Conservation (phyloP, 352 stramenopile genomes). For the Pythium myriotylum region DNA sequence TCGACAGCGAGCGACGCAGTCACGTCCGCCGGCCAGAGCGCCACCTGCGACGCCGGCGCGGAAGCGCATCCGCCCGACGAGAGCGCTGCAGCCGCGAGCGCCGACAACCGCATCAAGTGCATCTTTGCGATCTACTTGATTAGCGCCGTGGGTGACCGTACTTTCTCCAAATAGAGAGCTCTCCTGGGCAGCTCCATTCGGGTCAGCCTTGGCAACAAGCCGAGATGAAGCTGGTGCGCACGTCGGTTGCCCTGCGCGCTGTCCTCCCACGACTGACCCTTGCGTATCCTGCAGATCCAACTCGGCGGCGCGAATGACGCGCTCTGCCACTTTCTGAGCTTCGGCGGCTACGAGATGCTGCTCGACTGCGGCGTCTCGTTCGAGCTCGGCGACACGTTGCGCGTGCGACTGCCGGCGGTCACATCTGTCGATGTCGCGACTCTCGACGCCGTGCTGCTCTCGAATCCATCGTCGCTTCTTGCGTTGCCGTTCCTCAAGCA, state of each 20-base stretch:
- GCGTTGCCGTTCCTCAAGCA: slow-evolving; percentile 79
- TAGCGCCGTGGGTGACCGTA: background rate
- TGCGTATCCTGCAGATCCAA: slow-evolving; percentile 53
- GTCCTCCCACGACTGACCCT: too few species aligned
- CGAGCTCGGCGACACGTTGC: slow-evolving; percentile 12
- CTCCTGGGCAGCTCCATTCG: too few species aligned
- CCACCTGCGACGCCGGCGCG: too few species aligned
- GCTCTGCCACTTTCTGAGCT: slow-evolving; percentile 79
- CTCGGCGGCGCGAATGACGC: slow-evolving; percentile 68
- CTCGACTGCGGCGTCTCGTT: slow-evolving; percentile 70
- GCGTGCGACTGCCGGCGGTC: slow-evolving; percentile 32
- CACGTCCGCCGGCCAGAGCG: slow-evolving; percentile 8
- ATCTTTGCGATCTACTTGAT: background rate
- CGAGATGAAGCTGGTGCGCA: slow-evolving; percentile 29
- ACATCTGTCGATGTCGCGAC: slow-evolving; percentile 50
- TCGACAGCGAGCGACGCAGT: slow-evolving; percentile 13
- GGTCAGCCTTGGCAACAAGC: too few species aligned
- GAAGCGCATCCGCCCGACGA: background rate
- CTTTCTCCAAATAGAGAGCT: slow-evolving; percentile 9
- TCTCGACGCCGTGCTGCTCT: slow-evolving; percentile 76
- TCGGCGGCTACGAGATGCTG: slow-evolving; percentile 79
- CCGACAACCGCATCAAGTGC: background rate
- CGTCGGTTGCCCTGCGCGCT: too few species aligned
- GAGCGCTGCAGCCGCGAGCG: background rate
- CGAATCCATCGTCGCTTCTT: slow-evolving; percentile 70